phyloP scores from a whole-genome alignment of 2,329 filamentous ascomycete species.

The Zasmidium cellare region DNA sequence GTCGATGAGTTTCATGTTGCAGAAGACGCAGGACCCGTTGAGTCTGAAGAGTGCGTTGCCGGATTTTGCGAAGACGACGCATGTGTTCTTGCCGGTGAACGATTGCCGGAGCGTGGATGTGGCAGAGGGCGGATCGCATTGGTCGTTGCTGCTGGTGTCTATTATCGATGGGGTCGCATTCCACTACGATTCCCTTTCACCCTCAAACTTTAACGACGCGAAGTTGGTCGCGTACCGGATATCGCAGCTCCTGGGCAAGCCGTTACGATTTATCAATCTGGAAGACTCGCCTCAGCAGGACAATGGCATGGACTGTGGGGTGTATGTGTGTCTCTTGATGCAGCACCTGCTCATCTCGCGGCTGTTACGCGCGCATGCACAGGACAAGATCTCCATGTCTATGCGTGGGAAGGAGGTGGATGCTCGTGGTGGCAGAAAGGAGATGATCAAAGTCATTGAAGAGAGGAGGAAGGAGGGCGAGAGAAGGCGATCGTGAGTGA shows the following conservation, averaged over 20 bases:
- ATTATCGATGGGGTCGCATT: slow-evolving; percentile 88
- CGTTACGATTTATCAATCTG: slow-evolving; percentile 75
- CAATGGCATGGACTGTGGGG: slow-evolving; percentile 90
- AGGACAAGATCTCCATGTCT: slow-evolving; percentile 91
- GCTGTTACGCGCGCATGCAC: slow-evolving; percentile 74
- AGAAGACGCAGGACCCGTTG: slow-evolving; percentile 65
- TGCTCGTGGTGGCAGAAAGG: slow-evolving; percentile 75
- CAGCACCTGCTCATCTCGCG: slow-evolving; percentile 85
- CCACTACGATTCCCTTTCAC: slow-evolving; percentile 87
- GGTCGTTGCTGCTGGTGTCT: slow-evolving; percentile 88
- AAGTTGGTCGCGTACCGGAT: slow-evolving; percentile 69
- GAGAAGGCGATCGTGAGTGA: slow-evolving; percentile 73
- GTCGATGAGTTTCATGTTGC: slow-evolving; percentile 87
- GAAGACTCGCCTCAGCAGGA: slow-evolving; percentile 86
- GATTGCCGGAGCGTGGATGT: slow-evolving; percentile 74
- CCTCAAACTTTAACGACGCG: slow-evolving; percentile 74
- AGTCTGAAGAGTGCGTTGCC: slow-evolving; percentile 69
- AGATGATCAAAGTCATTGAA: slow-evolving; percentile 90
- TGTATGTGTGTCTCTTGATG: slow-evolving; percentile 96
- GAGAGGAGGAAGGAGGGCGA: slow-evolving; percentile 83
- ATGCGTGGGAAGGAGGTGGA: slow-evolving; percentile 84
- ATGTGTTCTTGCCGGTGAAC: slow-evolving; percentile 95
- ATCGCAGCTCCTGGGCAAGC: slow-evolving; percentile 63
- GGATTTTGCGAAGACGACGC: slow-evolving; percentile 76
- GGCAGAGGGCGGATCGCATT: slow-evolving; percentile 90